phyloP scores from a whole-genome alignment of 345 rosid species.

The Lagerstroemia speciosa region DNA sequence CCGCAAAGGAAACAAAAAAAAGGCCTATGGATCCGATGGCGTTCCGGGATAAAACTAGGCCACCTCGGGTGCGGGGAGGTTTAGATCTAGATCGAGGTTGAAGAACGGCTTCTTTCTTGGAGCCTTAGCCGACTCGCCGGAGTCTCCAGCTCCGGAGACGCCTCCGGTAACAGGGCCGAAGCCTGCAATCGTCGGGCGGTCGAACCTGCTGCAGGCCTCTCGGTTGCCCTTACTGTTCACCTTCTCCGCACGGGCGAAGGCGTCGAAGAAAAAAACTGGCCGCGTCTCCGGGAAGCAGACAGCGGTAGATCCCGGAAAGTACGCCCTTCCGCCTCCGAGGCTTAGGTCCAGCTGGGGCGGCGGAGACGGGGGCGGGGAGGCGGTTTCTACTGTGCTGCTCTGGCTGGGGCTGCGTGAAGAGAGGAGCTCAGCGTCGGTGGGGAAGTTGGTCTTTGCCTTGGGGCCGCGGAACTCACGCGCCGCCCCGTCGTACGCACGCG shows the following conservation, averaged over 20 bases:
- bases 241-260: conserved; percentile 30
- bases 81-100: conserved; percentile 55
- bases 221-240: conserved; percentile 1
- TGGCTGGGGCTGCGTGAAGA: conserved; percentile 58
- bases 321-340: conserved; percentile 23
- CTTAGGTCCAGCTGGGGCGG: conserved; percentile 40
- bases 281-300: conserved; percentile 17
- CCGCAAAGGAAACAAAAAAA: conserved; percentile 5
- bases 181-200: conserved; percentile 14
- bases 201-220: conserved; percentile 23
- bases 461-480: conserved; percentile 83
- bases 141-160: background rate
- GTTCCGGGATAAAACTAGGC: conserved; percentile 33
- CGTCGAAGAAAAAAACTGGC: conserved; percentile 47
- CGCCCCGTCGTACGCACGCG: conserved; percentile 81
- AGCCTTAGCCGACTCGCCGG: conserved; percentile 15
- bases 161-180: conserved; percentile 8
- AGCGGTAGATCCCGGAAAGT: conserved; percentile 11
- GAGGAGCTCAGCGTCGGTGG: conserved; percentile 24
- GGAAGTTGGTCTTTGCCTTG: conserved; percentile 82
- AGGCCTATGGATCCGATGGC: conserved; percentile 2
- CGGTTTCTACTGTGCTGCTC: conserved; percentile 68
- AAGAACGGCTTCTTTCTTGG: conserved; percentile 19
- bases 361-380: conserved; percentile 48
- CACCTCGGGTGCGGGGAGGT: conserved; percentile 51